phyloP scores from a whole-genome alignment of 768 basidiomycete genomes.

The Lactarius evosmus region DNA sequence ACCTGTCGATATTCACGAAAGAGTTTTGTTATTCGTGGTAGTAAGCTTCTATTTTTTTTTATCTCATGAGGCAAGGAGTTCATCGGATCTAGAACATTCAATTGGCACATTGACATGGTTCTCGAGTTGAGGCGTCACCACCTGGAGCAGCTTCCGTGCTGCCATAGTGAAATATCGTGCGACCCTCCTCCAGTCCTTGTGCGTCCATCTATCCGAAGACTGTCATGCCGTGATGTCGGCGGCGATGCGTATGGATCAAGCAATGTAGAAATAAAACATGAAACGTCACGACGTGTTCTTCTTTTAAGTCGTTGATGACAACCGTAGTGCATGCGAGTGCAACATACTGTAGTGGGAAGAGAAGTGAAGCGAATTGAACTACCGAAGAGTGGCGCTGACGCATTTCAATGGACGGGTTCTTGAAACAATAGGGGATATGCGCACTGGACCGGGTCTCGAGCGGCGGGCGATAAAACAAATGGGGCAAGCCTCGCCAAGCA shows the following conservation, averaged over 20 bases:
- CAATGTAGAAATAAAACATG: slow-evolving; percentile 12
- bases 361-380: slow-evolving; percentile 10
- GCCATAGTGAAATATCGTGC: slow-evolving; percentile 12
- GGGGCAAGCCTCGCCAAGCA: not conserved
- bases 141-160: slow-evolving; percentile 19
- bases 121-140: slow-evolving; percentile 14
- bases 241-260: slow-evolving; percentile 9
- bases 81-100: slow-evolving; percentile 10
- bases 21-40: not conserved
- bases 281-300: slow-evolving; percentile 20
- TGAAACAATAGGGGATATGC: slow-evolving; percentile 16
- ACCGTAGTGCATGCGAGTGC: slow-evolving; percentile 12
- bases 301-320: slow-evolving; percentile 16
- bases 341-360: slow-evolving; percentile 19
- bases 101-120: slow-evolving; percentile 19
- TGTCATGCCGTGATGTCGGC: slow-evolving; percentile 21
- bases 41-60: not conserved
- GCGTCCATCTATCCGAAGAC: slow-evolving; percentile 16
- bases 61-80: slow-evolving; percentile 1
- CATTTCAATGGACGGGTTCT: slow-evolving; percentile 9
- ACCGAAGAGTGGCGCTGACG: slow-evolving; percentile 21
- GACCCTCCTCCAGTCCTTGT: slow-evolving; percentile 8
- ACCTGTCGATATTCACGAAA: not conserved
- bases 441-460: slow-evolving; percentile 4
- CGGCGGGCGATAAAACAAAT: slow-evolving; percentile 13